Percentiles rank a stretch among this genome's conserved stretches.
phyloP scores from a whole-genome alignment of 495 filamentous ascomycete genomes.

The Penicillium taxi region DNA sequence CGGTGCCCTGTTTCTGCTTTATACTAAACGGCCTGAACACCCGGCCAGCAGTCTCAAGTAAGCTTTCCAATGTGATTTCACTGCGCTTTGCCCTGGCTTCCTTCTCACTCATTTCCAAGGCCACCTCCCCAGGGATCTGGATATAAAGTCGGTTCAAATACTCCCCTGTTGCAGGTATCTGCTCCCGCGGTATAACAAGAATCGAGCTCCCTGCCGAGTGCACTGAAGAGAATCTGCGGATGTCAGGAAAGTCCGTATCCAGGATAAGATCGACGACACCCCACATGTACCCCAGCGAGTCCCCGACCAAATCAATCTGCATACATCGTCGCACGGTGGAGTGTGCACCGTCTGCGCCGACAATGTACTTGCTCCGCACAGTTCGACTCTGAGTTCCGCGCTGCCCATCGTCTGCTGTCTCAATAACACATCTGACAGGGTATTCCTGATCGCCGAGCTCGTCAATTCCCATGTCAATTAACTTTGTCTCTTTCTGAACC shows the following conservation, averaged over 20 bases:
- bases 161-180: too few species aligned
- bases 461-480: background rate
- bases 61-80: too few species aligned
- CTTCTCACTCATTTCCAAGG: too few species aligned
- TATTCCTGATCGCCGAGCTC: background rate
- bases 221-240: conserved; percentile 21
- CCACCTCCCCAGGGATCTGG: too few species aligned
- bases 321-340: conserved; percentile 20
- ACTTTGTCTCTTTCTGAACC: background rate
- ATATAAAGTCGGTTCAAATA: too few species aligned
- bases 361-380: background rate
- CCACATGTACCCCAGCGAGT: conserved; percentile 29
- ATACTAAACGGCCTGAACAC: too few species aligned
- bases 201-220: too few species aligned
- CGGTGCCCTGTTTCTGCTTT: background rate
- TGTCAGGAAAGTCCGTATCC: conserved; percentile 34
- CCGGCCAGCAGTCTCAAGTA: too few species aligned
- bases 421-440: background rate
- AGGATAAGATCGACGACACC: conserved; percentile 31
- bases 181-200: too few species aligned
- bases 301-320: conserved; percentile 40
- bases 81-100: too few species aligned
- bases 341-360: too few species aligned
- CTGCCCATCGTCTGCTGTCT: too few species aligned
- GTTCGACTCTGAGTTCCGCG: background rate